Conservation (phyloP, 2,329 filamentous ascomycete species). For the Trichoderma polysporum region DNA sequence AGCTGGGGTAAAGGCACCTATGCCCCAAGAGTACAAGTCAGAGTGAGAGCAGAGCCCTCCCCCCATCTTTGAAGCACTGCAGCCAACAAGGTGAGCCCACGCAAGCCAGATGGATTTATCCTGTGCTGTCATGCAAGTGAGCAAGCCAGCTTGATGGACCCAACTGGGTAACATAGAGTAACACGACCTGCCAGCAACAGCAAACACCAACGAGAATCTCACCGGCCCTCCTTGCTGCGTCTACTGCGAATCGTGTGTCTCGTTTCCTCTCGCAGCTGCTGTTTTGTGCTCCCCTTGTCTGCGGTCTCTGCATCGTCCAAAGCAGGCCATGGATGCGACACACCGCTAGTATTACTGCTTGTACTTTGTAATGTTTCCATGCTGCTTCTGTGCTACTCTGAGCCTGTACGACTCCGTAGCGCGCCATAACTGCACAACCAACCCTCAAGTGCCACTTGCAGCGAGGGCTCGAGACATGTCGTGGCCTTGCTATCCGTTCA, state of each 20-base stretch:
- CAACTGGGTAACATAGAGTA: neutral
- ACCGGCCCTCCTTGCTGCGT: neutral
- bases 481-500: neutral
- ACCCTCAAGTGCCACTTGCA: neutral
- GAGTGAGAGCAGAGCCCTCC: neutral
- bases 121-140: slow-evolving; percentile 1
- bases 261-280: neutral
- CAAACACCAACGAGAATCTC: neutral
- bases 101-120: neutral
- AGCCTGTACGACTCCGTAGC: neutral
- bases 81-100: slow-evolving; percentile 7
- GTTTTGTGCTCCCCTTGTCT: neutral
- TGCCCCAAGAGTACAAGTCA: neutral
- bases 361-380: neutral
- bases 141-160: neutral
- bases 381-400: neutral
- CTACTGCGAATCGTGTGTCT: neutral
- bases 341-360: slow-evolving; percentile 8
- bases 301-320: neutral
- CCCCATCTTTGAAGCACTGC: neutral
- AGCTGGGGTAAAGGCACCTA: neutral
- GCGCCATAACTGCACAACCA: neutral
- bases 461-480: too few relatives aligned
- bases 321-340: slow-evolving; percentile 10
- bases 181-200: neutral